Base-by-base conservation (phyloP, 106 monocot genomes). In the Dendrobium officinale region DNA sequence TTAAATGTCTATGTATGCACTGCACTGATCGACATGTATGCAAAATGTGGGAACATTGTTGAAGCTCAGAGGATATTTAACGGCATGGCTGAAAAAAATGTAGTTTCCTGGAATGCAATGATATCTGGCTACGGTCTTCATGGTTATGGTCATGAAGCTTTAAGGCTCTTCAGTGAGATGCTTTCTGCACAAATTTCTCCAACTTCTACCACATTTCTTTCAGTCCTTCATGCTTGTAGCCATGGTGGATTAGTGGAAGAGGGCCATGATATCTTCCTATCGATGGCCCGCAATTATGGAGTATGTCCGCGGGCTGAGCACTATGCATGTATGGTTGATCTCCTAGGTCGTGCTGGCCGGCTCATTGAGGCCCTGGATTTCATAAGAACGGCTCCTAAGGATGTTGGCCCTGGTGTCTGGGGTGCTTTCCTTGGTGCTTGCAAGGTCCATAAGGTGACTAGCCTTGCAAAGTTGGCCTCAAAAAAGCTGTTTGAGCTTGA, bases 1-100 rank as follows among this genome's bases (percentile, higher is more conserved):
- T 55, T 83, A 27, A 95, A 95, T 84, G 89, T 95, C n/a, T 95
- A 83, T 51, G 87, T 95, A 2, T 86, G 68, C 48, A 95, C 93
- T 0, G 91, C 93, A 19, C 77, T 95, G n/a, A 89, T 95, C 19
- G 95, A 95, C 81, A 95, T 95, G 95, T 95, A 95, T 81, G 92
- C 92, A 5, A 95, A 92, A 66, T 95, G 95, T 68, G 91, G 92
- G 54, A 89, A 82, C 82, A 84, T 95, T 27, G 29, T 24, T 3
- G 83, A 89, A 51, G 92, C 93, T 20, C 73, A 85, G 47, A 81
- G 73, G 31, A 88, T 89, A 7, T 95, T 95, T 48, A 80, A 91
- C 47, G 24, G 27, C 4, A 93, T 93, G 92, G 4, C 37, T 8
- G 93, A 89, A 73, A 95, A 93, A 80, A 95, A 91, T 79, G 93